A percentile compares a stretch with the other conserved stretches of the same genome.
Conservation (phyloP, 768 basidiomycete species). For the Lentinula boryana region DNA sequence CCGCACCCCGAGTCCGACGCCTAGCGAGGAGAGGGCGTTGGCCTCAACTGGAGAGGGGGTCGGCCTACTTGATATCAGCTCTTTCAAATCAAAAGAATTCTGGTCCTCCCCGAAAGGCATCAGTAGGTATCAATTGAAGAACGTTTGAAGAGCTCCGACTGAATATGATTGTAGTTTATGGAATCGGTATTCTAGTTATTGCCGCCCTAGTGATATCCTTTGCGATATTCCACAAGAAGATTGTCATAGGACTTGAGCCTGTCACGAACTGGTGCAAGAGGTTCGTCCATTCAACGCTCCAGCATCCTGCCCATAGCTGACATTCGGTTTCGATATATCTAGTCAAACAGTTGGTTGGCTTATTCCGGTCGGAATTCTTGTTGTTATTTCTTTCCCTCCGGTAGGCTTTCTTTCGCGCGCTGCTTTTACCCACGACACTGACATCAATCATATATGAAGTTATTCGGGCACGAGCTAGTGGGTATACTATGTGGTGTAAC, state of each 20-base stretch:
- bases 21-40: slow-evolving; percentile 23
- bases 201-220: slow-evolving; percentile 28
- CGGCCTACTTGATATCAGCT: not conserved
- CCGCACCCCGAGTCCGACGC: slow-evolving; percentile 34
- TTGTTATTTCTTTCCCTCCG: slow-evolving; percentile 42
- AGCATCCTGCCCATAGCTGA: not conserved
- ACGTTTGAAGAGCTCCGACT: not conserved
- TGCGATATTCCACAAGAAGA: slow-evolving; percentile 37
- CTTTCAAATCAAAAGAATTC: not conserved
- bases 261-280: slow-evolving; percentile 39
- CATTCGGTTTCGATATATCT: not conserved
- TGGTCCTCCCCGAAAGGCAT: not conserved
- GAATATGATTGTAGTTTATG: slow-evolving; percentile 11
- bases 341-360: slow-evolving; percentile 37
- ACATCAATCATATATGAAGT: slow-evolving; percentile 39
- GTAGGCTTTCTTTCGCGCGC: slow-evolving; percentile 10
- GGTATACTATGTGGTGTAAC: slow-evolving; percentile 35
- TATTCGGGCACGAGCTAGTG: slow-evolving; percentile 45
- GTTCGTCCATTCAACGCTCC: slow-evolving; percentile 22
- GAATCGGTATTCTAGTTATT: slow-evolving; percentile 22
- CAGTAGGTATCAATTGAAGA: not conserved
- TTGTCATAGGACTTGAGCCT: slow-evolving; percentile 44
- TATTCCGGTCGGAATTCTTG: slow-evolving; percentile 53
- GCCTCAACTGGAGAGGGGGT: not conserved
- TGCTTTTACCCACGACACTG: slow-evolving; percentile 49